Base-by-base conservation (phyloP, 129 eudicot genomes). In the Artemisia tridentata region DNA sequence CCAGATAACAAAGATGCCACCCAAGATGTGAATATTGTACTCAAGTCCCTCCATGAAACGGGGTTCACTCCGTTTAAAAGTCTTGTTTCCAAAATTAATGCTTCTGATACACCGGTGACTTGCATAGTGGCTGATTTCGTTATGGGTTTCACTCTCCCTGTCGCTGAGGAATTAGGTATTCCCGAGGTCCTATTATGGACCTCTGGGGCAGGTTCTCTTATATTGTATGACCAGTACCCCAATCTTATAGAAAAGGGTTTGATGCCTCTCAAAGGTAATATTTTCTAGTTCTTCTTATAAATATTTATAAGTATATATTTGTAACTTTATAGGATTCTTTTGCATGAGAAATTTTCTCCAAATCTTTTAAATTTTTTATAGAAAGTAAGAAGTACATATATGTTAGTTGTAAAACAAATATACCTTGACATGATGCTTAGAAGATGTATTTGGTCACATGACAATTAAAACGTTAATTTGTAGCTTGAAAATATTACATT, bases 241-340 rank as follows among this genome's bases (percentile, higher is more conserved):
- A 50, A 79, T 29, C 84, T 79, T 47, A 21, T 79, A 8, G 60
- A 83, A 38, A 83, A 41, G 47, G 84, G 87, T 17, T 27, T 70
- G 63, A 48, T 75, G 67, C 87, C 87, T 18, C 70, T 79, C 45
- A 61, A 79, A 79, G 83, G 86, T 79, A 49, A 15, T 65, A 7
- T 18, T 65, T 18, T 6, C 14, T 45, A 3, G 8, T 18, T 43
- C 9, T 0, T n/a, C 5, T n/a, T 69, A 12, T 54, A 5, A 49
- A 6, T 69, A 17, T 17, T 3, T 38, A 11, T 17, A 2, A 11
- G 0, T 55, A 11, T 55, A 55, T 16, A 23, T 18, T 18, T 55
- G 12, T 54, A 54, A n/a, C 21, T 17, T 69, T 4, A 25, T 29
- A 7, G 43, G 9, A 34, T 34, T 34, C 43, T 34, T 34, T 34